phyloP scores from a whole-genome alignment of 208 protist species.

The Leishmania amazonensis region DNA sequence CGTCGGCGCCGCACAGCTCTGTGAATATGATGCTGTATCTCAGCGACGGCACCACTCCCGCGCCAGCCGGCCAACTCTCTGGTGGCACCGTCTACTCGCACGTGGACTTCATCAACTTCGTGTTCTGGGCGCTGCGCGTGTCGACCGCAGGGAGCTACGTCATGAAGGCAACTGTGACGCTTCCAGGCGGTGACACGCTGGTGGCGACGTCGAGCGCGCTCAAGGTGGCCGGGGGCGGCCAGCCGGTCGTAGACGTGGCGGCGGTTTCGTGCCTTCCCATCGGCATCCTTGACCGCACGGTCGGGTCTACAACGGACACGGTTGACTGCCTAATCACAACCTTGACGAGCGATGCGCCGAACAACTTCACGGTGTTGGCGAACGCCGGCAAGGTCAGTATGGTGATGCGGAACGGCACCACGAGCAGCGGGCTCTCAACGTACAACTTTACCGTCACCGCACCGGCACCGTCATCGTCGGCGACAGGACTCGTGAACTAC shows the following conservation, averaged over 20 bases:
- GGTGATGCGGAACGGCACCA: conserved; percentile 33
- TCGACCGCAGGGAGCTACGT: conserved; percentile 53
- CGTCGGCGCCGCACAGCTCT: conserved; percentile 46
- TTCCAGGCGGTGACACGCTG: conserved; percentile 48
- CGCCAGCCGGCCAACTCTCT: conserved; percentile 34
- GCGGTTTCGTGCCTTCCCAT: conserved; percentile 55
- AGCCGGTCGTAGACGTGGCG: conserved; percentile 25
- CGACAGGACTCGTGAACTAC: conserved; percentile 44
- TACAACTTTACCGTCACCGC: conserved; percentile 74
- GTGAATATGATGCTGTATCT: conserved; percentile 50
- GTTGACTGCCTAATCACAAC: conserved; percentile 53
- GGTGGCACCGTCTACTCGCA: conserved; percentile 44
- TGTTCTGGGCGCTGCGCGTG: conserved; percentile 55
- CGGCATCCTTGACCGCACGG: conserved; percentile 44
- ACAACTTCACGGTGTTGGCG: conserved; percentile 50
- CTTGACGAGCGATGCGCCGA: conserved; percentile 29
- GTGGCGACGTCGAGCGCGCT: conserved; percentile 41
- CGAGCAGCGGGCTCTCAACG: conserved; percentile 24
- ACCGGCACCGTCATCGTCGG: conserved; percentile 17
- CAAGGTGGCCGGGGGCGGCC: conserved; percentile 34
- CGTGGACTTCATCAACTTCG: conserved; percentile 56
- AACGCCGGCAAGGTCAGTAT: conserved; percentile 55
- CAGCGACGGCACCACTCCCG: conserved; percentile 32
- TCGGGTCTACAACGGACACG: conserved; percentile 1
- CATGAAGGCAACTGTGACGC: conserved; percentile 63